These are phyloP conservation scores for Sungouiella blattae DNA, from an alignment of 805 yeast species.

Conservation along the genomic window DNA sequence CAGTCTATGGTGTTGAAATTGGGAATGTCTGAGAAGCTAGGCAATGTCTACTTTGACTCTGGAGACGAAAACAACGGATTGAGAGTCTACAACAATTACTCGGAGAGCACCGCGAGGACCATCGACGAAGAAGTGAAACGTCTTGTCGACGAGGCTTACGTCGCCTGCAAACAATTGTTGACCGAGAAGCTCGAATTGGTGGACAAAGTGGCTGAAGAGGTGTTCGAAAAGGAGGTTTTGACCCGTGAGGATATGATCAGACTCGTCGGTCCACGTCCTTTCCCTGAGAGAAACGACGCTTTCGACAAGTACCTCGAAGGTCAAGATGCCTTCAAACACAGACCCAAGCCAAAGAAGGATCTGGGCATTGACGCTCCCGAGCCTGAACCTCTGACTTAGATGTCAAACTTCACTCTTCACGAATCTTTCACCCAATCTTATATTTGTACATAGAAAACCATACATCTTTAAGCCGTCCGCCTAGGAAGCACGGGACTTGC, in stretches of 20 bases:
- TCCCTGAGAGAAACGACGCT: conserved; percentile 77
- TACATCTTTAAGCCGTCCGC: too few species aligned
- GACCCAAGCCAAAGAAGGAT: conserved; percentile 17
- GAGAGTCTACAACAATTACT: conserved; percentile 78
- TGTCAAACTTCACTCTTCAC: too few species aligned
- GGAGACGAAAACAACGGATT: conserved; percentile 46
- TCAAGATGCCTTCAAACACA: conserved; percentile 38
- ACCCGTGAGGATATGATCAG: conserved; percentile 79
- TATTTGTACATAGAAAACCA: too few species aligned
- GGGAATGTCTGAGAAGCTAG: conserved; percentile 88
- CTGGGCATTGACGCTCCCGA: too few species aligned
- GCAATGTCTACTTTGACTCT: conserved; percentile 76
- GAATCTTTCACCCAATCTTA: too few species aligned
- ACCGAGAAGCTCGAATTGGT: conserved; percentile 58
- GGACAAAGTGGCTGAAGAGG: conserved; percentile 68
- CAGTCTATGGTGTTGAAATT: conserved; percentile 85
- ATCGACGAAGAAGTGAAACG: conserved; percentile 83
- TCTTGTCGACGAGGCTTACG: conserved; percentile 73
- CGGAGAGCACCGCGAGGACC: conserved; percentile 76
- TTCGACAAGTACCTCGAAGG: conserved; percentile 80
- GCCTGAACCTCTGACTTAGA: too few species aligned
- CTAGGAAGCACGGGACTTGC: too few species aligned
- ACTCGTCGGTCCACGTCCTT: conserved; percentile 73
- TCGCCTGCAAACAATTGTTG: conserved; percentile 63
- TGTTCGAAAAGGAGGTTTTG: conserved; percentile 69